phyloP scores from a whole-genome alignment of 371 early-diverging fungal genomes.

The Saksenaea oblongispora region DNA sequence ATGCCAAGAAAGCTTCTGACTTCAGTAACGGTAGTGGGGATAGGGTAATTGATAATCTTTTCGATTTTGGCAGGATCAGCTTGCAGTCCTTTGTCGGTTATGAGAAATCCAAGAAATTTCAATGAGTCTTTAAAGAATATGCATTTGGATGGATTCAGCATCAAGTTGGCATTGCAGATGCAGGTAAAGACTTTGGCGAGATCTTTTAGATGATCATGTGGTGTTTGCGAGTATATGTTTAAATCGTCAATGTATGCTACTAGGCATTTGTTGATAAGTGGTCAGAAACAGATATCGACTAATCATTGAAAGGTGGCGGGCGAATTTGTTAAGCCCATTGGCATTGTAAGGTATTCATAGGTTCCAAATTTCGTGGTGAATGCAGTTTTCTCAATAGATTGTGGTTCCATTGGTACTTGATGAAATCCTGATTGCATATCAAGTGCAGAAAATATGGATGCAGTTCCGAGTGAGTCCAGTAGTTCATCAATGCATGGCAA shows the following conservation, averaged over 20 bases:
- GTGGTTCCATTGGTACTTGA: slow-evolving; percentile 28
- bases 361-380: slow-evolving; percentile 17
- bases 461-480: slow-evolving; percentile 24
- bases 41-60: slow-evolving; percentile 39
- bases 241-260: slow-evolving; percentile 32
- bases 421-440: slow-evolving; percentile 47
- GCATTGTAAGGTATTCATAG: slow-evolving; percentile 48
- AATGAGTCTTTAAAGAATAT: slow-evolving; percentile 32
- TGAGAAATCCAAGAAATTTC: slow-evolving; percentile 46
- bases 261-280: slow-evolving; percentile 38
- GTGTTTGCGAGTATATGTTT: slow-evolving; percentile 40
- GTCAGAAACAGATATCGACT: slow-evolving; percentile 41
- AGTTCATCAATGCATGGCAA: slow-evolving; percentile 43
- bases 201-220: slow-evolving; percentile 33
- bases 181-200: slow-evolving; percentile 31
- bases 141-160: slow-evolving; percentile 40
- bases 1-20: slow-evolving; percentile 55
- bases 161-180: slow-evolving; percentile 28
- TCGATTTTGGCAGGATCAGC: slow-evolving; percentile 36
- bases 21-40: slow-evolving; percentile 29
- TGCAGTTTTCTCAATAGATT: slow-evolving; percentile 25
- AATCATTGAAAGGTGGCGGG: slow-evolving; percentile 47
- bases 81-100: slow-evolving; percentile 22
- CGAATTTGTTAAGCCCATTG: slow-evolving; percentile 53
- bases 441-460: slow-evolving; percentile 33